Base-by-base conservation (phyloP, 352 stramenopile species). In the Phytophthora hibernalis region DNA sequence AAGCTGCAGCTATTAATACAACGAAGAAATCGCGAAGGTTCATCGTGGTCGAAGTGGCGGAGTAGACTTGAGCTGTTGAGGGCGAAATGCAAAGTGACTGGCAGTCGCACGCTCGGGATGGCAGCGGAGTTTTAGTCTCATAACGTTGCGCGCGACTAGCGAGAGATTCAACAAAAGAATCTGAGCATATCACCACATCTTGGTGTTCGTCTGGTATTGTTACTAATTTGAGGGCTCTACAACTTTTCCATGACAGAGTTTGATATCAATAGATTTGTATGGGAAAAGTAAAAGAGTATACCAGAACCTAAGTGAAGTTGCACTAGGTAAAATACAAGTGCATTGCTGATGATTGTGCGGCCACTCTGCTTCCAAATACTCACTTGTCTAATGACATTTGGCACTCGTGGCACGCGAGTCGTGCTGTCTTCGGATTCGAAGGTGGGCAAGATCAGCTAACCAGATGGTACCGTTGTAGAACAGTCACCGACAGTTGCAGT, bases 1-100 rank as follows among this genome's bases (percentile, higher is more conserved):
- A 54, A 3, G 51, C 59, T 21, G 60, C 48, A 20, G 44, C 49
- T 10, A n/a, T n/a, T n/a, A n/a, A n/a, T n/a, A 59, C 48, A 5
- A 65, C 35, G 54, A 71, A 30, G 28, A 77, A 59, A 2, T 50
- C 16, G 18, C 35, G 30, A 4, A 72, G 12, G 21, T 72, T 68
- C 58, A 72, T 72, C 18, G 12, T 31, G n/a, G 33, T 44, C 11
- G 24, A 24, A 21, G 24, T 11, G 15, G 35, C 20, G 15, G 18
- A 15, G n/a, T 16, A 20, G 31, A 12, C 45, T 69, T 63, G 53
- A 44, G 26, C 18, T 21, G 18, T 63, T 54, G 33, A 21, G 22
- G 18, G 52, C 20, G 38, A 58, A 54, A 50, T 64, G 15, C 12
- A 38, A 44, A 69, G 20, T 69, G 61, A 49, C 40, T 47, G 40